Base-by-base conservation (phyloP, 257 asterid species). In the Solanum dulcamara region DNA sequence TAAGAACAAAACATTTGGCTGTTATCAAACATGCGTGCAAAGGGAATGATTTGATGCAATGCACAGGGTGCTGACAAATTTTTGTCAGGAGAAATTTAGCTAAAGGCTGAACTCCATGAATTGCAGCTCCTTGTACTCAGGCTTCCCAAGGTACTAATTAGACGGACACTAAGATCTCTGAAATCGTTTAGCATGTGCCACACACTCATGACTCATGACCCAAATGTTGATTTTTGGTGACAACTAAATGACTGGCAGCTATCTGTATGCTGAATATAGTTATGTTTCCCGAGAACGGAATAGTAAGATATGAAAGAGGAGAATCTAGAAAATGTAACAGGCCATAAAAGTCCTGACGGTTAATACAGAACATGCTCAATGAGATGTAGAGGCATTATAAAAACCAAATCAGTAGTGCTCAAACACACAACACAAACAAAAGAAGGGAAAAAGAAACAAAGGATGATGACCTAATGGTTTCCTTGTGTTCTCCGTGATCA, bases 401-500 rank as follows among this genome's bases (percentile, higher is more conserved):
- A 9, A 77, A 48, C 57, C 62, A 28, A 46, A 14, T 26, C 55
- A 0, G 83, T 9, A 46, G 83, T 77, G 83, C 38, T 13, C 81
- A 46, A 7, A 28, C 40, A 17, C 20, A 83, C 10, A 68, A 42
- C 60, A 72, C 48, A 2, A 66, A 66, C 44, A 66, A 26, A 38
- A 30, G 80, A 20, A 44, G 48, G 57, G 64, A 66, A 44, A 20
- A 53, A 14, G 33, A 46, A 35, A 84, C 22, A 2, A 24, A 28
- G 66, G 17, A 37, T 84, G 84, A 89, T 87, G 81, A 94, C 98
- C 98, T 94, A 17, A 96, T 91, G 86, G 98, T 94, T 90, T 96
- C 98, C 93, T 92, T 94, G 20, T 84, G 88, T 83, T 93, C 94
- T 40, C 94, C 97, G 15, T 88, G 92, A 32, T 91, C 92, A 83